phyloP scores from a whole-genome alignment of 2,329 filamentous ascomycete genomes.

The Colletotrichum sublineola region DNA sequence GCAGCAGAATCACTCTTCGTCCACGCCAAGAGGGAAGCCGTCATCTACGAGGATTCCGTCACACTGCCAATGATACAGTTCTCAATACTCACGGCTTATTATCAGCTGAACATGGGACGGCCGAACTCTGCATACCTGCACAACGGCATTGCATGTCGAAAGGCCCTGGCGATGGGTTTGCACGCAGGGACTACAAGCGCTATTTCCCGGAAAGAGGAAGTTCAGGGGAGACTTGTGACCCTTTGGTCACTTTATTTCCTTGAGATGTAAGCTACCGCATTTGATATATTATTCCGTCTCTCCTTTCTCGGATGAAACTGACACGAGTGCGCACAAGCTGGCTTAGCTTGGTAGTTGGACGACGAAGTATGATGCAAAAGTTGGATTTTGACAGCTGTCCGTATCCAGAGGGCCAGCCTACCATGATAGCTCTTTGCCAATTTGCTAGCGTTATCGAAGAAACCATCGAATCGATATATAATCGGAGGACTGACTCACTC shows the following conservation, averaged over 20 bases:
- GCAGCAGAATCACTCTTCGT: slow-evolving; percentile 46
- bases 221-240: slow-evolving; percentile 46
- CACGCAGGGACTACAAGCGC: slow-evolving; percentile 45
- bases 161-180: slow-evolving; percentile 49
- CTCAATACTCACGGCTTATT: slow-evolving; percentile 47
- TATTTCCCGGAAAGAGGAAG: slow-evolving; percentile 40
- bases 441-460: slow-evolving; percentile 36
- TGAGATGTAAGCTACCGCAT: slow-evolving; percentile 43
- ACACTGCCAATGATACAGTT: slow-evolving; percentile 50
- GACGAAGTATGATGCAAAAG: slow-evolving; percentile 31
- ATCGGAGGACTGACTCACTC: slow-evolving; percentile 46
- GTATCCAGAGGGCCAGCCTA: slow-evolving; percentile 32
- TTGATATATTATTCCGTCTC: too few species aligned
- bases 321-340: not conserved
- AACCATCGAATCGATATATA: slow-evolving; percentile 45
- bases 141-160: slow-evolving; percentile 47
- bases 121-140: slow-evolving; percentile 49
- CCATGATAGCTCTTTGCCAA: slow-evolving; percentile 33
- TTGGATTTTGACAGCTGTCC: slow-evolving; percentile 30
- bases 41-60: slow-evolving; percentile 49
- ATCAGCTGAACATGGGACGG: slow-evolving; percentile 48
- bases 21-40: slow-evolving; percentile 46
- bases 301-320: not conserved
- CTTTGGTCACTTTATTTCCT: slow-evolving; percentile 49
- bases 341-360: slow-evolving; percentile 33